Base-by-base conservation (phyloP, 345 rosid species). In the Acer yangbiense region DNA sequence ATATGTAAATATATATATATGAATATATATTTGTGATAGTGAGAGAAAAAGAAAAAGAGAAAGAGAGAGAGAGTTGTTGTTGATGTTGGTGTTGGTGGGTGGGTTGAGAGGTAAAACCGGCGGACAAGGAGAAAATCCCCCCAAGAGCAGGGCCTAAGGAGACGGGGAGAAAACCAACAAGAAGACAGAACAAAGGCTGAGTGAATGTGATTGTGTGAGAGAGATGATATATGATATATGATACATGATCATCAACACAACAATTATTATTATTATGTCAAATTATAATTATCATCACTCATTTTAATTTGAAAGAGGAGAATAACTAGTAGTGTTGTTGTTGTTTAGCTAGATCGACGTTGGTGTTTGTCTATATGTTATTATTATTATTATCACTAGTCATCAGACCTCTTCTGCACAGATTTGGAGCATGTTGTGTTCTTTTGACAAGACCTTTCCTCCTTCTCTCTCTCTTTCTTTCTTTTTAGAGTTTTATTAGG, bases 121-220 rank as follows among this genome's bases (percentile, higher is more conserved):
- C 77, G 86, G 83, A 77, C 68, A 60, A 64, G 82, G 80, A 66
- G 86, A 87, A 83, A 84, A 79, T 85, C 46, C 88, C 88, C 97
- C 94, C 97, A 86, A 71, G 61, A 83, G 89, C 90, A 89, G 86
- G 85, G 94, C 90, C 97, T 87, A 87, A 89, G 97, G 93, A 86
- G 83, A 72, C 94, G 97, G 85, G 87, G 94, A 89, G 89, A 90
- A 87, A 73, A 44, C 66, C 77, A 65, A 35, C 39, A 76, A 69
- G 86, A 86, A 83, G 83, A 79, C 85, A 70, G 58, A 83, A 87
- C 39, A 35, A 35, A 35, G 39, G 39, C 39, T 35, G 39, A 35
- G 39, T 35, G 39, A 35, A 35, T 35, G 39, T 35, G 39, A 35
- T 35, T 35, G 39, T 88, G 86, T 93, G 85, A 85, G 93, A 89